A percentile compares a stretch with the other conserved stretches of the same genome.
Evolutionary conservation across 2,329 filamentous ascomycete species (phyloP).

Genomic region (Sporothrix brunneoviolacea): DNA sequence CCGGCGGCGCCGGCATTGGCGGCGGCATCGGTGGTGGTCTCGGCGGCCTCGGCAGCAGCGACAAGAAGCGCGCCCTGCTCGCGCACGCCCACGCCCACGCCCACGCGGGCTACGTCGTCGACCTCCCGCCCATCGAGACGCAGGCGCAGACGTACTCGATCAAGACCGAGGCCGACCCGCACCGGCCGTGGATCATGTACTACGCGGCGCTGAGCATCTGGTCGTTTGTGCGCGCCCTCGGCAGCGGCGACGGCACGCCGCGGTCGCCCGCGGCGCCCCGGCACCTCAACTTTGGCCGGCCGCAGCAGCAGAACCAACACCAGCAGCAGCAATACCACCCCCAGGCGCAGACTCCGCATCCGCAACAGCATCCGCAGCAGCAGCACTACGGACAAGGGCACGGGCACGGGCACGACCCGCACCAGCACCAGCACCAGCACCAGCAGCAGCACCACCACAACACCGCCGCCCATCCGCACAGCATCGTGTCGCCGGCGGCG

Average conservation of each 20-base stretch:
- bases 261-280: too few relatives aligned
- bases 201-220: conserved; percentile 80
- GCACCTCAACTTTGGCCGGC: too few relatives aligned
- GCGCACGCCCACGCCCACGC: too few relatives aligned
- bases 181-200: conserved; percentile 86
- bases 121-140: conserved; percentile 30
- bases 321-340: conserved; percentile 35
- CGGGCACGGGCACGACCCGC: conserved; percentile 32
- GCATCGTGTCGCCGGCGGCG: neutral
- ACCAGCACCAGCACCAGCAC: neutral
- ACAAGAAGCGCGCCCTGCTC: conserved; percentile 11
- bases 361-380: conserved; percentile 26
- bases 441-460: neutral
- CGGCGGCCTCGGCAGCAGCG: neutral
- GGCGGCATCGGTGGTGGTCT: neutral
- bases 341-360: conserved; percentile 23
- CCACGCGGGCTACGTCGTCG: conserved; percentile 2
- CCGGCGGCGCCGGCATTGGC: neutral
- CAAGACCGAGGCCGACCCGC: conserved; percentile 71
- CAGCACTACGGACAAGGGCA: conserved; percentile 27
- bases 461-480: neutral
- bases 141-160: conserved; percentile 56
- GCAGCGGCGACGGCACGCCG: too few relatives aligned
- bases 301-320: too few relatives aligned
- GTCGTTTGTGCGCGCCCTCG: conserved; percentile 77